phyloP scores from a whole-genome alignment of 2,329 filamentous ascomycete genomes.

The Calonectria pteridis region DNA sequence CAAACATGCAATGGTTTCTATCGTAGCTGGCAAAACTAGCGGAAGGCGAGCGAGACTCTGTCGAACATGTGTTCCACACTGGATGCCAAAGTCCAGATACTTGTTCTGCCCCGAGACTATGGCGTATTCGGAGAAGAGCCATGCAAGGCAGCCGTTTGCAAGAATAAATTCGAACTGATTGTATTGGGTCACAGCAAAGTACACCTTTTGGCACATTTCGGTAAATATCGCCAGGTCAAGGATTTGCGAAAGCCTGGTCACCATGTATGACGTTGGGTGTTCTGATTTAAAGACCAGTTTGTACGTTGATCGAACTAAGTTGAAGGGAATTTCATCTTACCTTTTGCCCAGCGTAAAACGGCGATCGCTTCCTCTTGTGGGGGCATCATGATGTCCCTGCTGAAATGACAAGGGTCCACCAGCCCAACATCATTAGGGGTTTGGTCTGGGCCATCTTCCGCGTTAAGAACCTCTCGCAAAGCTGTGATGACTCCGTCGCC shows the following conservation, averaged over 20 bases:
- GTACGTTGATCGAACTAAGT: background rate
- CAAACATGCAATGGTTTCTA: background rate
- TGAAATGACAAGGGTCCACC: background rate
- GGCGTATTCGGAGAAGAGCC: no score
- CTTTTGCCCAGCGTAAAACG: background rate
- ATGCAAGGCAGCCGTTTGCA: background rate
- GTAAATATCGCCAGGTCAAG: background rate
- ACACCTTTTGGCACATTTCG: background rate
- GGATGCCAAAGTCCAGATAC: background rate
- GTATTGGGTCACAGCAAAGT: background rate
- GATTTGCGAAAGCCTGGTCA: background rate
- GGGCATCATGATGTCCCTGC: background rate
- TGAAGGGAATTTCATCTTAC: background rate
- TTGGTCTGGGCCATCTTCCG: background rate
- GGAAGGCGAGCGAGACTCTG: background rate
- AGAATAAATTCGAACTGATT: background rate
- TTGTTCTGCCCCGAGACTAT: no score
- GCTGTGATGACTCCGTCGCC: background rate
- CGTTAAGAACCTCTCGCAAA: background rate
- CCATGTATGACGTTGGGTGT: background rate
- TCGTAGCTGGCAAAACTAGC: background rate
- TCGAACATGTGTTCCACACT: no score
- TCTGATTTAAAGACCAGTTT: background rate
- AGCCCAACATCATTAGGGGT: background rate
- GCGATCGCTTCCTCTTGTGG: background rate